A percentile compares a stretch with the other conserved stretches of the same genome.
Evolutionary conservation across 2,329 filamentous ascomycete species (phyloP).

Genomic region (Tolypocladium tundrense): DNA sequence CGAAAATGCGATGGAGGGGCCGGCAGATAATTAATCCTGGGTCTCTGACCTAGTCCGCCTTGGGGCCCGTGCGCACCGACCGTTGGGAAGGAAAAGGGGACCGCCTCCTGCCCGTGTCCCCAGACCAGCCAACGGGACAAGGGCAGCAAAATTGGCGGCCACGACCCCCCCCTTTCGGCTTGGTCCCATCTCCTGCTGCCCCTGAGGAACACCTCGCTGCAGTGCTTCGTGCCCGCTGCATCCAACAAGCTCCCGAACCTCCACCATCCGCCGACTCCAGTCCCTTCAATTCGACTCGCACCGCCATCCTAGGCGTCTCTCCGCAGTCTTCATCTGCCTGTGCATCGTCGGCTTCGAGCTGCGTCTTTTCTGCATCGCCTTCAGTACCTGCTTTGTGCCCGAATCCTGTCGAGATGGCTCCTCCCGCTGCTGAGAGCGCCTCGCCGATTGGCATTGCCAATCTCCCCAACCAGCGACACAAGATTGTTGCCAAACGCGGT

Average conservation of each 20-base stretch:
- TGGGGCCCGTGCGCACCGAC: constrained; percentile 8
- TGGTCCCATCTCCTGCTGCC: constrained; percentile 10
- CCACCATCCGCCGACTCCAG: constrained; percentile 5
- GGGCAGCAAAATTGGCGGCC: constrained; percentile 19
- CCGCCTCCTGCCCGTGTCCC: constrained; percentile 7
- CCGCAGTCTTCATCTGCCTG: constrained; percentile 3
- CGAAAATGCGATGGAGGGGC: neutral
- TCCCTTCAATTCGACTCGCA: constrained; percentile 1
- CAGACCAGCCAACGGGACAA: constrained; percentile 11
- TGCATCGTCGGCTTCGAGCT: constrained; percentile 1
- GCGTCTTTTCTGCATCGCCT: neutral
- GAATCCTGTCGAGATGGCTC: constrained; percentile 40
- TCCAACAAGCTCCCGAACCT: constrained; percentile 5
- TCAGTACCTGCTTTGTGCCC: constrained; percentile 5
- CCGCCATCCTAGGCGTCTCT: constrained; percentile 2
- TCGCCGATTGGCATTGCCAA: constrained; percentile 67
- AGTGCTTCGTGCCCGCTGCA: constrained; percentile 1
- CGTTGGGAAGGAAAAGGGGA: constrained; percentile 10
- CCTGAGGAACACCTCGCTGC: constrained; percentile 17
- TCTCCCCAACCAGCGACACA: constrained; percentile 64
- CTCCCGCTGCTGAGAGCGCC: constrained; percentile 47
- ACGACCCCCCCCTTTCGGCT: constrained; percentile 12
- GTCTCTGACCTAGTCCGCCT: constrained; percentile 6
- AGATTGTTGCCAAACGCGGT: constrained; percentile 73
- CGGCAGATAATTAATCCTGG: constrained; percentile 26